Evolutionary conservation across 2,329 filamentous ascomycete species (phyloP).

Genomic region (Magnaporthiopsis incrustans): DNA sequence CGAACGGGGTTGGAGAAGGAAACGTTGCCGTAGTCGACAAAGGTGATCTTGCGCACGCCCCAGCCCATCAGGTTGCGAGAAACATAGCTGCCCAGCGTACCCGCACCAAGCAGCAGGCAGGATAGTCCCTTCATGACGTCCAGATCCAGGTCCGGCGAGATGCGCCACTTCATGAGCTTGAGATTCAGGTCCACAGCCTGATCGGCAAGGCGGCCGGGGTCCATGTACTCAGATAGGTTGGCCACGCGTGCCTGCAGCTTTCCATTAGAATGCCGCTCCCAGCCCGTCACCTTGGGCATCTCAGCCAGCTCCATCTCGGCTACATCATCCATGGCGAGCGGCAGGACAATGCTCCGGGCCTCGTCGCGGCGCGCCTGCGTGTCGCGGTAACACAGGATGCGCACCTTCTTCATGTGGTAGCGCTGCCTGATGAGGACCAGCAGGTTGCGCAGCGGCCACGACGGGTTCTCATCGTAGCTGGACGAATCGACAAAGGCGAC

Average conservation of each 20-base stretch:
- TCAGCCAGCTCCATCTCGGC: constrained; percentile 28
- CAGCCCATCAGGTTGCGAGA: constrained; percentile 87
- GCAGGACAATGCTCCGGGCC: constrained; percentile 71
- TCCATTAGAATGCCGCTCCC: constrained; percentile 76
- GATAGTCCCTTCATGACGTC: constrained; percentile 84
- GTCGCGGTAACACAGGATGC: constrained; percentile 87
- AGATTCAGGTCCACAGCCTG: constrained; percentile 93
- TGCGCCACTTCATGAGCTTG: constrained; percentile 98
- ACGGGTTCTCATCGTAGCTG: constrained; percentile 77
- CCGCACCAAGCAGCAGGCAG: constrained; percentile 84
- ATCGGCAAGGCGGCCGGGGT: constrained; percentile 78
- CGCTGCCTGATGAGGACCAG: constrained; percentile 76
- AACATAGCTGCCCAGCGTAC: constrained; percentile 90
- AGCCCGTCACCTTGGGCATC: constrained; percentile 89
- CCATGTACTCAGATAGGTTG: constrained; percentile 88
- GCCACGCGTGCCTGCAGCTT: constrained; percentile 73
- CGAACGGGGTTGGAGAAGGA: constrained; percentile 96
- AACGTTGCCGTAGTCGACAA: constrained; percentile 87
- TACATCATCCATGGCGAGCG: constrained; percentile 45
- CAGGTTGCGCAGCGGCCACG: constrained; percentile 88
- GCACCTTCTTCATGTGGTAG: constrained; percentile 67
- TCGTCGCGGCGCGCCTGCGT: constrained; percentile 69
- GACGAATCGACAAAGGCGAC: constrained; percentile 89
- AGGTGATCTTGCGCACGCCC: constrained; percentile 92
- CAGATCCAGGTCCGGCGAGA: constrained; percentile 79